Percentiles rank a stretch among this genome's conserved stretches.
Evolutionary conservation across 305 asterid species (phyloP).

Genomic region (Solanum aculeatissimum): DNA sequence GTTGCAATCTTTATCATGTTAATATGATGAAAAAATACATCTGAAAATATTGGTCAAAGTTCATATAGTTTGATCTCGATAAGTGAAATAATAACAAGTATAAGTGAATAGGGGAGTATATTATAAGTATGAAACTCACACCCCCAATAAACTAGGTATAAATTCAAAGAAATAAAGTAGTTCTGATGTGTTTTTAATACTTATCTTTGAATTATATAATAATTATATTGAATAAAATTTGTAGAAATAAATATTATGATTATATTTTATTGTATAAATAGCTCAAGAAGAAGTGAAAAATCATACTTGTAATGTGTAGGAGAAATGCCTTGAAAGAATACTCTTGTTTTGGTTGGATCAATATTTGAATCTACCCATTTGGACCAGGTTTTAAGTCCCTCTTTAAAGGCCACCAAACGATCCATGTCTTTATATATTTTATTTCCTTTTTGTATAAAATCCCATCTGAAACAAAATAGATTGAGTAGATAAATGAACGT

Average conservation of each 20-base stretch:
- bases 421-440: conserved; percentile 45
- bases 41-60: too few species aligned
- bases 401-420: conserved; percentile 36
- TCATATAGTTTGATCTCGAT: too few species aligned
- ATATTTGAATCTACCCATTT: conserved; percentile 59
- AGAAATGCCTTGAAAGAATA: conserved; percentile 67
- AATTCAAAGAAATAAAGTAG: too few species aligned
- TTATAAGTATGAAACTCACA: too few species aligned
- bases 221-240: neutral
- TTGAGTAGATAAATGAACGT: neutral
- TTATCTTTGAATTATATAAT: too few species aligned
- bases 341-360: conserved; percentile 30
- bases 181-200: too few species aligned
- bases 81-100: too few species aligned
- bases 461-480: conserved; percentile 36
- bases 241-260: neutral
- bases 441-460: conserved; percentile 40
- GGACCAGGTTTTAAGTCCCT: conserved; percentile 58
- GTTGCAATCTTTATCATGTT: too few species aligned
- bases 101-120: too few species aligned
- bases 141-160: too few species aligned
- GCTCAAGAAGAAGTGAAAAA: neutral
- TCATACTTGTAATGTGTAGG: conserved; percentile 66
- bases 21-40: too few species aligned
- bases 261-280: neutral